A percentile compares a stretch with the other conserved stretches of the same genome.
Evolutionary conservation across 2,329 filamentous ascomycete species (phyloP).

Genomic region (Tricladium varicosporioides): DNA sequence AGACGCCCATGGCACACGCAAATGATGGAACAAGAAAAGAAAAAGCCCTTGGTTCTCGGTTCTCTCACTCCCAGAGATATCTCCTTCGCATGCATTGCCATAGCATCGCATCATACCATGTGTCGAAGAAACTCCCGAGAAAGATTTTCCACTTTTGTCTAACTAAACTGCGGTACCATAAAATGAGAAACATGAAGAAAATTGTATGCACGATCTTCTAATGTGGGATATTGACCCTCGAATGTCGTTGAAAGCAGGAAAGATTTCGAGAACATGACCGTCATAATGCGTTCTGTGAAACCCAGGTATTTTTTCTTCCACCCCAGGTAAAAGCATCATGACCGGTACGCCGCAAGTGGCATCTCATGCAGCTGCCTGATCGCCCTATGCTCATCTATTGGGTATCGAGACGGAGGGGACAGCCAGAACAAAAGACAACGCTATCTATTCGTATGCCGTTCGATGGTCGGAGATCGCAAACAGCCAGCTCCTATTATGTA

Average conservation of each 20-base stretch:
- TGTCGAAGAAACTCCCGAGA: conserved; percentile 22
- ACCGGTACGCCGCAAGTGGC: conserved; percentile 33
- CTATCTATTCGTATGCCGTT: conserved; percentile 38
- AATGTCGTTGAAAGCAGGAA: conserved; percentile 24
- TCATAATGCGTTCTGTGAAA: conserved; percentile 35
- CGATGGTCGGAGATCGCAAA: conserved; percentile 31
- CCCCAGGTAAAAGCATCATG: conserved; percentile 34
- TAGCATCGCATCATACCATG: not conserved
- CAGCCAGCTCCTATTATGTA: conserved; percentile 22
- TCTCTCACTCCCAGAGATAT: conserved; percentile 16
- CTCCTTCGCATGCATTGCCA: conserved; percentile 7
- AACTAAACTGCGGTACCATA: conserved; percentile 16
- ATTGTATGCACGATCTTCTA: conserved; percentile 31
- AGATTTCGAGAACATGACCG: conserved; percentile 32
- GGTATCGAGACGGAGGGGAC: conserved; percentile 33
- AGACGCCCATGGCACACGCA: conserved; percentile 25
- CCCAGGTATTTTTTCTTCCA: conserved; percentile 22
- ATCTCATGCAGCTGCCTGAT: conserved; percentile 34
- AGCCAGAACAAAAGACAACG: conserved; percentile 37
- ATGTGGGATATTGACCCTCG: conserved; percentile 24
- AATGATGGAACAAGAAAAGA: conserved; percentile 28
- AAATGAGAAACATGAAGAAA: conserved; percentile 22
- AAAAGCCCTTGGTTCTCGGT: no score
- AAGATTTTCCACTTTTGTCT: conserved; percentile 31
- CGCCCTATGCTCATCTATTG: conserved; percentile 33